Evolutionary conservation across 192 early-diverging fungal species (phyloP).

Genomic region (Coemansia sp.): DNA sequence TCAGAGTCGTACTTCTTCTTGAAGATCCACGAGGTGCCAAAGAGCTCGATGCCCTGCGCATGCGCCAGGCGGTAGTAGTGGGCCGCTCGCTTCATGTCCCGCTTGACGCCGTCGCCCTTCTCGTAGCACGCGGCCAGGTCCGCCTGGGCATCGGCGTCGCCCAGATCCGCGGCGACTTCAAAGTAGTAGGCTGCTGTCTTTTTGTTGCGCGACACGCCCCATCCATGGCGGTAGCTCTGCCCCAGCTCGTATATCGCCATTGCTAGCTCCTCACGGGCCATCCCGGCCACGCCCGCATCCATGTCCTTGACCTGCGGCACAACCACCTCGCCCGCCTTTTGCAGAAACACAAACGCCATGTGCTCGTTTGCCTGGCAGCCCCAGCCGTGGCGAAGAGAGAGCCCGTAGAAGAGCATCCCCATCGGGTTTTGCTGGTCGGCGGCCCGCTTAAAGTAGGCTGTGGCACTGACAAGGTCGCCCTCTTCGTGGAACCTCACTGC

Average conservation of each 20-base stretch:
- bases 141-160: conserved; percentile 74
- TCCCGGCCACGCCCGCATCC: conserved; percentile 52
- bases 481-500: conserved; percentile 65
- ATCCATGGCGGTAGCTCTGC: conserved; percentile 72
- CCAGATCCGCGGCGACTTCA: conserved; percentile 71
- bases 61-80: conserved; percentile 73
- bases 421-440: conserved; percentile 59
- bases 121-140: conserved; percentile 69
- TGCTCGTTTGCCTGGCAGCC: conserved; percentile 63
- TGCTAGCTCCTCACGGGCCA: conserved; percentile 61
- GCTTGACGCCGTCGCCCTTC: conserved; percentile 71
- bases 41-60: conserved; percentile 62
- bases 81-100: conserved; percentile 67
- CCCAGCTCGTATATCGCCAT: conserved; percentile 77
- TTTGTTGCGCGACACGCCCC: conserved; percentile 69
- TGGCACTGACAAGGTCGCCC: conserved; percentile 65
- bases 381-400: conserved; percentile 75
- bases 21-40: conserved; percentile 81
- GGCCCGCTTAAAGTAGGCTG: conserved; percentile 62
- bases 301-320: conserved; percentile 57
- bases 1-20: conserved; percentile 69
- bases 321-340: conserved; percentile 63
- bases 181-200: conserved; percentile 72
- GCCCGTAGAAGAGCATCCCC: conserved; percentile 67
- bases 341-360: conserved; percentile 62